Evolutionary conservation across 2,329 filamentous ascomycete genomes (phyloP), one percentile per base, ranked within the genome.

Genomic region (Helicocarpus griseus): DNA sequence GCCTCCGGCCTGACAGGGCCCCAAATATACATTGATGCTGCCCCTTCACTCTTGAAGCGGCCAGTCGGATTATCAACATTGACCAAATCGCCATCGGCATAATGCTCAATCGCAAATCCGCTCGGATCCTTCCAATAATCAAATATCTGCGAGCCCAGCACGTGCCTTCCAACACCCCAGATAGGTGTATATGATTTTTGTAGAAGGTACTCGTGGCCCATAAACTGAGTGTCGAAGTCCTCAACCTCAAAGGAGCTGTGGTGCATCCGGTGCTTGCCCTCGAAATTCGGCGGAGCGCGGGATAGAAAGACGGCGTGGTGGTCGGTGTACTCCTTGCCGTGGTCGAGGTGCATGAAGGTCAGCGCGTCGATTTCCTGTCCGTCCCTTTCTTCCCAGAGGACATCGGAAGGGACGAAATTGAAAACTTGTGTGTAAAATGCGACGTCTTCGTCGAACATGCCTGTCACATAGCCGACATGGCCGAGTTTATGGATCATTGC

Each of bases 251-350:
- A 78, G 0, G 63, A 67, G 35, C 67, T 69, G 57, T 78, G 76
- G 49, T 78, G 75, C 0, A 78, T 73, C 31, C 31, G 31, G 5
- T 35, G 31, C 31, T 35, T 35, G 31, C 6, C 31, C 54, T 77
- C 73, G 0, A 61, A 55, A 35, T 3, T 6, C 31, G 56, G 58
- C 0, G 53, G 41, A n/a, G 60, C 61, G 0, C 58, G 56, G 14
- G 54, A 62, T 56, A 79, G 66, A 65, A 79, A 79, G 50, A 80
- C 74, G 4, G 67, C 69, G 54, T 79, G 77, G 55, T 80, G 77
- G 58, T 80, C 77, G 0, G 73, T 70, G 22, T 69, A 67, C 0
- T 66, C 62, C 0, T 65, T 59, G 0, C 75, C 76, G 1, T 70
- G 67, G 54, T 80, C 77, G 47, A 80, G 69, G 53, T 78, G 75